These are phyloP conservation scores for Cercophora sp. DNA, from an alignment of 495 filamentous ascomycete species.

Conservation along the genomic window DNA sequence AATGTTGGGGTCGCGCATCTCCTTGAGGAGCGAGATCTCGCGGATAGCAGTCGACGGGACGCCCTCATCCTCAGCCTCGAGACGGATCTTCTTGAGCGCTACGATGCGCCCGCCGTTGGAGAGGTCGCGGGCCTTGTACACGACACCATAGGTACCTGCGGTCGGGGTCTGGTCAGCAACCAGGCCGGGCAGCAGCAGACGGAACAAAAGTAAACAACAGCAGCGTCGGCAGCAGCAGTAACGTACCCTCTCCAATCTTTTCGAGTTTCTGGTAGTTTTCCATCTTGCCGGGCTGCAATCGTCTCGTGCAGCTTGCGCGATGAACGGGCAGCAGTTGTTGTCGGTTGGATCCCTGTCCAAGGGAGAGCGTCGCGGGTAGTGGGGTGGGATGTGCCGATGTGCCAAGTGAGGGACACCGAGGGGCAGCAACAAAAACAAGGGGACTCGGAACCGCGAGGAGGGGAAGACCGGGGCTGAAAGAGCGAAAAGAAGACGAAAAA, in stretches of 20 bases:
- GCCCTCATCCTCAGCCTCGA: constrained; percentile 95
- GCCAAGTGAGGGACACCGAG: background rate
- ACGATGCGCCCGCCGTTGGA: constrained; percentile 76
- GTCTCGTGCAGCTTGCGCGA: background rate
- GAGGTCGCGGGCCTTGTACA: constrained; percentile 88
- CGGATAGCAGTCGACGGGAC: constrained; percentile 95
- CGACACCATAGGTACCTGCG: constrained; percentile 84
- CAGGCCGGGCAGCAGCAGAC: background rate
- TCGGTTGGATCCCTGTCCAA: background rate
- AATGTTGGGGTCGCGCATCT: constrained; percentile 95
- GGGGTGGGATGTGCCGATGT: background rate
- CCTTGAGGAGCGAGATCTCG: constrained; percentile 93
- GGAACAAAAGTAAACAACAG: constrained; percentile 20
- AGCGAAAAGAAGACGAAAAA: too few species aligned
- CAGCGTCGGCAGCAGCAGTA: background rate
- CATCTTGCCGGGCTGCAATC: constrained; percentile 57
- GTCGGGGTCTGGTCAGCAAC: background rate
- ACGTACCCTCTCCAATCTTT: constrained; percentile 94
- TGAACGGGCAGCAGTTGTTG: too few species aligned
- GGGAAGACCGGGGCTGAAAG: too few species aligned
- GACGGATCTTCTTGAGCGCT: constrained; percentile 95
- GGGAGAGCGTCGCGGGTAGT: background rate
- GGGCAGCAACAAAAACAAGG: background rate
- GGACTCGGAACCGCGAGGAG: too few species aligned
- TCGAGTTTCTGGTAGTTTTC: constrained; percentile 99